Conservation (phyloP, 352 stramenopile genomes). For the Phytophthora colocasiae region DNA sequence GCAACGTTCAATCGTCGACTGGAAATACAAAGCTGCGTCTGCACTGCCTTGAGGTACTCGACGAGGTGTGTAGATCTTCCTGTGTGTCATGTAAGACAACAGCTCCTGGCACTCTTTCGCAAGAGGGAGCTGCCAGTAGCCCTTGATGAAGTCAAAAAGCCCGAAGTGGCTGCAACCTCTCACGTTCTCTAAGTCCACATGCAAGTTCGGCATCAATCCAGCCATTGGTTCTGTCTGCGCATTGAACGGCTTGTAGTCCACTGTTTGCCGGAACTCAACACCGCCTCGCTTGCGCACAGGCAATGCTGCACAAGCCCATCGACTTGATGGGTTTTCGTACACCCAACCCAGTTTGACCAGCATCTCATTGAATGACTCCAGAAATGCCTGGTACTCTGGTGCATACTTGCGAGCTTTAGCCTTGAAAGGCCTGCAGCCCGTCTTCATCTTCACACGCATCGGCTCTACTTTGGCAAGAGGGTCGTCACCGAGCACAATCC, state of each 20-base stretch:
- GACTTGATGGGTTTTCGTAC: conserved; percentile 18
- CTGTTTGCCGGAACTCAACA: conserved; percentile 5
- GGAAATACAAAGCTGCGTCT: conserved; percentile 26
- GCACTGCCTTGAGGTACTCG: conserved; percentile 34
- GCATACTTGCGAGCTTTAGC: conserved; percentile 11
- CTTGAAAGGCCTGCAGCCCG: conserved; percentile 7
- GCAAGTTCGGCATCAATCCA: conserved; percentile 14
- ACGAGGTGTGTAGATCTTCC: conserved; percentile 27
- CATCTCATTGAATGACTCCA: conserved; percentile 19
- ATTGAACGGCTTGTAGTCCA: conserved; percentile 21
- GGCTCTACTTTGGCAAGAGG: conserved; percentile 19
- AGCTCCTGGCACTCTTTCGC: conserved; percentile 31
- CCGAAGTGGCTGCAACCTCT: conserved; percentile 21
- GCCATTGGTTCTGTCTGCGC: conserved; percentile 5
- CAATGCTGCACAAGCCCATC: conserved; percentile 17
- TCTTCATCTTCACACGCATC: conserved; percentile 14
- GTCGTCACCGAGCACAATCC: conserved; percentile 11
- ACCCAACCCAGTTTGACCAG: conserved; percentile 21
- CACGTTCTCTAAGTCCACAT: conserved; percentile 12
- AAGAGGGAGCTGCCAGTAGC: conserved; percentile 30
- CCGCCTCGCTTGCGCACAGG: conserved; percentile 7
- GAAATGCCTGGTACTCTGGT: conserved; percentile 22
- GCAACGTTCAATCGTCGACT: conserved; percentile 17
- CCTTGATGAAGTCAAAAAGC: conserved; percentile 21
- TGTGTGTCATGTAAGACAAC: conserved; percentile 38